Base-by-base conservation (phyloP, 2,329 filamentous ascomycete genomes). In the Diplodia mutila region DNA sequence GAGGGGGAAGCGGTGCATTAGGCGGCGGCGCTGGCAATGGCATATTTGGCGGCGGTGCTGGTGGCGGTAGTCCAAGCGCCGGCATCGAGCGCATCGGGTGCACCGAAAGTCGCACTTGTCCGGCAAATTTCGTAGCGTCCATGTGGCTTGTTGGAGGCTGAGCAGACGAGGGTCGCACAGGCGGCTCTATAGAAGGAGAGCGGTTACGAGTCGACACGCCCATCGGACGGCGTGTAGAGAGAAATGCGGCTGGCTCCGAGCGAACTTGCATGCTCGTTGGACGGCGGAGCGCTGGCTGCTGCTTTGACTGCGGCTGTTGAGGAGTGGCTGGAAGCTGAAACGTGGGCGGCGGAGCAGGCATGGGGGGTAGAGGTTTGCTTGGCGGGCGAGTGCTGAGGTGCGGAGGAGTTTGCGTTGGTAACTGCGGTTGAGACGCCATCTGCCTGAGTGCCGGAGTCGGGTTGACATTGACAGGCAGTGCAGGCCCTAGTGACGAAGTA, bases 211-310 rank as follows among this genome's bases (percentile, higher is more conserved):
- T 11, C 27, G 66, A 68, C 25, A 68, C 67, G 65, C 66, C 61
- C 32, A 52, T 67, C 21, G 69, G 75, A 7, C 79, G 78, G 4
- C 75, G 70, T 0, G 77, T 75, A 32, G 78, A 77, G 7, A 83
- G 75, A 70, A 83, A 83, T 2, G 81, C 80, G 2, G 81, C 80
- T 18, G 73, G 77, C 52, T 79, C 75, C 11, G 80, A 75, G 32
- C 80, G 77, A 52, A 83, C 77, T 69, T 83, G 81, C 39, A 84
- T 76, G 34, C 80, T 83, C 18, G 75, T 75, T 14, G 81, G 81
- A 21, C 81, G 78, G 52, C 78, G 77, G 21, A 82, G 74, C 7
- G 71, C 68, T 55, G 76, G 74, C 27, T 59, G 23, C 25, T 49
- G 55, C 46, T 63, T 63, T 27, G 42, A 21, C 48, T 67, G 55